Percentiles rank a stretch among this genome's conserved stretches.
Conservation (phyloP, 2,329 filamentous ascomycete species). For the Moelleriella libera region DNA sequence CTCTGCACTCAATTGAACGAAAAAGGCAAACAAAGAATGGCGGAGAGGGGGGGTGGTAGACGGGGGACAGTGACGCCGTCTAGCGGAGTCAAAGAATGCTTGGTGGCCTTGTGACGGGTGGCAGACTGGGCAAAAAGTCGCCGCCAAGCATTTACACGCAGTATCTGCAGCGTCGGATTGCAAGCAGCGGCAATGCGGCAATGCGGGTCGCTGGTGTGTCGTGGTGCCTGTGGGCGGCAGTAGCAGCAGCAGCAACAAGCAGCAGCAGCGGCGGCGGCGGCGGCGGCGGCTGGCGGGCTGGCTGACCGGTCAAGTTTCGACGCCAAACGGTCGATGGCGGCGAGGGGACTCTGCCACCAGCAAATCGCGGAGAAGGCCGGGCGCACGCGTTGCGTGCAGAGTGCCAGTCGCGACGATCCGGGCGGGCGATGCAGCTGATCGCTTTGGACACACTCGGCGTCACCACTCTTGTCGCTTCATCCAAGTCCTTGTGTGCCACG, state of each 20-base stretch:
- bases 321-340: background rate
- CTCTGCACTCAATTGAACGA: constrained; percentile 30
- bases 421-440: background rate
- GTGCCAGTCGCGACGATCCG: background rate
- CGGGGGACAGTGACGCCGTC: background rate
- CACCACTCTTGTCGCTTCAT: background rate
- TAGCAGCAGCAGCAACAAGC: too few relatives aligned
- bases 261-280: too few relatives aligned
- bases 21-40: constrained; percentile 16
- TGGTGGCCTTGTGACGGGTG: background rate
- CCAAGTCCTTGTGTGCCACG: background rate
- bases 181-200: background rate
- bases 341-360: background rate
- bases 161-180: background rate
- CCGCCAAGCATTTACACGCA: too few relatives aligned
- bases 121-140: background rate
- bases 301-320: background rate
- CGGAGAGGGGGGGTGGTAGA: constrained; percentile 8
- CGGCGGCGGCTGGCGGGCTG: too few relatives aligned
- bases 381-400: background rate
- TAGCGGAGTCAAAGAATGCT: background rate
- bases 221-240: background rate
- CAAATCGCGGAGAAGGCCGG: background rate
- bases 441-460: background rate
- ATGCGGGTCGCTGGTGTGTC: background rate